Conservation (phyloP, 2,329 filamentous ascomycete genomes). For the Sporothrix pseudoabietina region DNA sequence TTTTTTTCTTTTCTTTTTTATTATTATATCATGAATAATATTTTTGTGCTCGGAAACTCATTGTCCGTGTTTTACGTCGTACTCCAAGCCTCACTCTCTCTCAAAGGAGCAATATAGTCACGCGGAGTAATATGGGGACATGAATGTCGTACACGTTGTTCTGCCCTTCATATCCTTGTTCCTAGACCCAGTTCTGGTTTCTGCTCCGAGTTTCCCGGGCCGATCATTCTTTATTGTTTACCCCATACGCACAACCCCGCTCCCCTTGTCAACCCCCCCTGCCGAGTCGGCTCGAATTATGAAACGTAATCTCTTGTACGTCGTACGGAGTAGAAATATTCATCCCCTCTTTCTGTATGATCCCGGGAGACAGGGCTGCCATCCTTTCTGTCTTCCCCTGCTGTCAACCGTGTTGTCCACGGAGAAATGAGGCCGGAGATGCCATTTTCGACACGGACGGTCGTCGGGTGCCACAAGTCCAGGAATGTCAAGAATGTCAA, state of each 20-base stretch:
- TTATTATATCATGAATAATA: too few species aligned
- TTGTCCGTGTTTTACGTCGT: too few species aligned
- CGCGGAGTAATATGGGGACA: too few species aligned
- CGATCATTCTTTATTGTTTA: not conserved
- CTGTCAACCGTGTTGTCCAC: not conserved
- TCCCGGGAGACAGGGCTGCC: not conserved
- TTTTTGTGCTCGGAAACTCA: too few species aligned
- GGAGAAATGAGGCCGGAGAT: slow-evolving; percentile 26
- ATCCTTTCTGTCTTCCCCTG: not conserved
- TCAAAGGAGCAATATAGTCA: too few species aligned
- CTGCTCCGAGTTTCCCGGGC: not conserved
- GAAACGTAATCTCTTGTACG: not conserved
- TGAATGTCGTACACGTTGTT: too few species aligned
- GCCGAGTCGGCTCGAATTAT: slow-evolving; percentile 23
- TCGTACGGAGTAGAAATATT: not conserved
- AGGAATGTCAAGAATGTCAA: not conserved
- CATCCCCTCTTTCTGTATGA: not conserved
- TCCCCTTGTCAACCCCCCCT: not conserved
- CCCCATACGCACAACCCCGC: not conserved
- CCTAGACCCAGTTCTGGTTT: slow-evolving; percentile 17
- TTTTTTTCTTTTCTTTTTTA: too few species aligned
- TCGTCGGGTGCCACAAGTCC: not conserved
- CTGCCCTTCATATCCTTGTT: not conserved
- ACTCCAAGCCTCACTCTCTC: too few species aligned
- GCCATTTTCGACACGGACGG: slow-evolving; percentile 5